Evolutionary conservation across 208 protist genomes (phyloP), one percentile per base, ranked within the genome.

Genomic region (Leishmania major): DNA sequence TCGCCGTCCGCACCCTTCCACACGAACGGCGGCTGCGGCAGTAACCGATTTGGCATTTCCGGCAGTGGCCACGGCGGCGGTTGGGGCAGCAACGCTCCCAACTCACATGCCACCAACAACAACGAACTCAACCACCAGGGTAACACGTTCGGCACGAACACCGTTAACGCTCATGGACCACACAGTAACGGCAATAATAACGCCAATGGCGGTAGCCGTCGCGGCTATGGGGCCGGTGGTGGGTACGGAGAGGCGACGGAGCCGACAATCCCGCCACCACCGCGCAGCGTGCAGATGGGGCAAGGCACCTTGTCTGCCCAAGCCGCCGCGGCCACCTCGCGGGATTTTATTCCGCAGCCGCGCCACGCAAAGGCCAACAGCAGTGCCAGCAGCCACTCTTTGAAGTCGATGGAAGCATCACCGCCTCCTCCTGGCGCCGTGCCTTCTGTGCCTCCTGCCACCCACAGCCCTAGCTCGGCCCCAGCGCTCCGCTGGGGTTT

Each of bases 231-330:
- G 51, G 62, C 60, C 49, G 49, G 45, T 51, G 47, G 49, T 73
- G 49, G 31, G 19, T 69, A 72, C 40, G 40, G 70, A 64, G 82
- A 79, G 62, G 57, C 66, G 0, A 59, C 31, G 3, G 82, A 82
- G 57, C 57, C 82, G 53, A 79, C 82, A 59, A 82, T 86, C 53
- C 82, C 82, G 73, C 82, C 82, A 35, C 82, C 82, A 6, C 82
- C 82, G 43, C 82, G 82, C 53, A 86, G 82, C 55, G 82, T 86
- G 73, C 82, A 86, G 78, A 86, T 86, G 73, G 64, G 78, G 10
- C 82, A 86, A 55, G 77, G 82, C 2, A 80, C 74, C 25, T 49
- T 86, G 62, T 49, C 62, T 49, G 49, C 82, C n/a, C 82, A 82
- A 37, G 22, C 35, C 55, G 3, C 82, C 4, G 35, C 77, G 13